Percentiles rank a stretch among this genome's conserved stretches.
Conservation (phyloP, 2,329 filamentous ascomycete species). For the Trichoderma simmonsii region DNA sequence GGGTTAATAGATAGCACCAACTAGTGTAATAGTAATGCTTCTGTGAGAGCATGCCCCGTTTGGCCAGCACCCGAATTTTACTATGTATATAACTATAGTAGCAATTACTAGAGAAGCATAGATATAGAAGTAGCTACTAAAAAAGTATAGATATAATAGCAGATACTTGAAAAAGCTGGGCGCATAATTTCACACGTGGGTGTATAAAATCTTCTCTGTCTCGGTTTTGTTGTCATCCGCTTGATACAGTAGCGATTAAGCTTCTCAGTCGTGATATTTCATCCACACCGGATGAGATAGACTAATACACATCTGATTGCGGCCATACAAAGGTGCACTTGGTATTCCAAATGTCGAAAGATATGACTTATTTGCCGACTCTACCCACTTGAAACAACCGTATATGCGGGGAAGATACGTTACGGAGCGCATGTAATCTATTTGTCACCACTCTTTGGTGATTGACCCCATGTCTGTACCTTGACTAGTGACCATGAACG, state of each 20-base stretch:
- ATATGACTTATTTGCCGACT: not conserved
- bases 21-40: not conserved
- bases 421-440: not conserved
- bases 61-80: too few relatives aligned
- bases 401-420: not conserved
- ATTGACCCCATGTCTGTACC: not conserved
- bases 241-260: not conserved
- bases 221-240: too few relatives aligned
- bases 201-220: too few relatives aligned
- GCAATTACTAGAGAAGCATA: not conserved
- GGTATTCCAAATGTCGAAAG: not conserved
- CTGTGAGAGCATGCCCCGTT: too few relatives aligned
- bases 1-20: not conserved
- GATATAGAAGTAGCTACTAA: not conserved
- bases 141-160: too few relatives aligned
- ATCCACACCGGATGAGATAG: not conserved
- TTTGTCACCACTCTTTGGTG: not conserved
- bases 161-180: too few relatives aligned
- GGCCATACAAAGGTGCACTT: not conserved
- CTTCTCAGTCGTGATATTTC: not conserved
- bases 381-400: not conserved
- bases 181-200: too few relatives aligned
- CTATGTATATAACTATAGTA: too few relatives aligned
- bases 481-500: not conserved
- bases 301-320: not conserved